phyloP scores from a whole-genome alignment of 2,329 filamentous ascomycete species.

The Trichoderma gracile region DNA sequence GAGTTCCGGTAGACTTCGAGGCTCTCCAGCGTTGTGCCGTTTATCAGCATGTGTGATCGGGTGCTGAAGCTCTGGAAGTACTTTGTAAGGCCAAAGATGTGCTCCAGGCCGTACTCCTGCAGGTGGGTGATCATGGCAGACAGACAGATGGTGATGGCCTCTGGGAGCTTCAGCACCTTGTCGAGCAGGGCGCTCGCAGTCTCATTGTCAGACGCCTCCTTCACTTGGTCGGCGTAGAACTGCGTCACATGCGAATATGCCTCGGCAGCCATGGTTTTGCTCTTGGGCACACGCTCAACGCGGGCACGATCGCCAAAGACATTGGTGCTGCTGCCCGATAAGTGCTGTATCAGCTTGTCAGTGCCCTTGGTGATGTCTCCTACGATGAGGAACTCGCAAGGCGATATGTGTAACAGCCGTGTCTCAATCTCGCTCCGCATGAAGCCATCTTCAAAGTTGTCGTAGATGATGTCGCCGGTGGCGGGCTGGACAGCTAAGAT shows the following conservation, averaged over 20 bases:
- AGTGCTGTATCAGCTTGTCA: slow-evolving; percentile 86
- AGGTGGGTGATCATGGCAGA: slow-evolving; percentile 96
- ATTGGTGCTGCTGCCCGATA: slow-evolving; percentile 86
- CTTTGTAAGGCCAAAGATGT: slow-evolving; percentile 94
- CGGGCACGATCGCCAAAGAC: slow-evolving; percentile 89
- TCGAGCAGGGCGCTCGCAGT: slow-evolving; percentile 70
- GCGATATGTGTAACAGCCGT: slow-evolving; percentile 88
- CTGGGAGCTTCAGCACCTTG: slow-evolving; percentile 80
- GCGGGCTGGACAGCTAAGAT: slow-evolving; percentile 92
- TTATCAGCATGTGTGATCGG: slow-evolving; percentile 91
- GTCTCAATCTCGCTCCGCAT: slow-evolving; percentile 98
- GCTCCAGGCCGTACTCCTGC: slow-evolving; percentile 86
- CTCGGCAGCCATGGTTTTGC: slow-evolving; percentile 80
- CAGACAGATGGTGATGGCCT: slow-evolving; percentile 85
- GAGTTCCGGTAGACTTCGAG: slow-evolving; percentile 95
- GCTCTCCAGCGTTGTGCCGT: slow-evolving; percentile 90
- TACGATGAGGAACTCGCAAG: slow-evolving; percentile 92
- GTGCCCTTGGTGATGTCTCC: slow-evolving; percentile 87
- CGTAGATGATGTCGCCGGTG: slow-evolving; percentile 94
- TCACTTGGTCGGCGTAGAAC: slow-evolving; percentile 88
- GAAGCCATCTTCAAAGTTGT: slow-evolving; percentile 94
- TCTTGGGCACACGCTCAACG: slow-evolving; percentile 74
- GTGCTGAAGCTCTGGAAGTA: slow-evolving; percentile 97
- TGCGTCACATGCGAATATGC: slow-evolving; percentile 85
- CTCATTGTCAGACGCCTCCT: slow-evolving; percentile 57